These are phyloP conservation scores for Penstemon newberryi DNA, from an alignment of 257 asterid species.

Conservation along the genomic window DNA sequence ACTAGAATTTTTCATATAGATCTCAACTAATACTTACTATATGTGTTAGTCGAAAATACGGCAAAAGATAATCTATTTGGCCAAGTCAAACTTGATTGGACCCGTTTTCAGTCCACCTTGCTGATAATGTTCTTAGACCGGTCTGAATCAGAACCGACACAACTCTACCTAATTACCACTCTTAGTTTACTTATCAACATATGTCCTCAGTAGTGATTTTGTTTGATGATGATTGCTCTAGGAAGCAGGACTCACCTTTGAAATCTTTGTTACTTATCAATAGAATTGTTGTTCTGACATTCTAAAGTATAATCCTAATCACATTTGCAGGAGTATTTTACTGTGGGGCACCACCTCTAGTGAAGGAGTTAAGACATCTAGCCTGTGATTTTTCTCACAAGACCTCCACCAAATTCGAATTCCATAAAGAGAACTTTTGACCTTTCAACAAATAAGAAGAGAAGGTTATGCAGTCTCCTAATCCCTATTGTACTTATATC, in stretches of 20 bases:
- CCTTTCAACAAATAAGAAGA: constrained; percentile 3
- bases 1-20: background rate
- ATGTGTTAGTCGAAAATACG: background rate
- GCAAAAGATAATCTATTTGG: too few relatives aligned
- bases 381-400: constrained; percentile 74
- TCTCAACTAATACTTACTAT: background rate
- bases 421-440: constrained; percentile 89
- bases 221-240: background rate
- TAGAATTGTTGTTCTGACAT: background rate
- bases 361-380: constrained; percentile 56
- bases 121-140: too few relatives aligned
- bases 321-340: constrained; percentile 77
- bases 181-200: too few relatives aligned
- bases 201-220: constrained; percentile 17
- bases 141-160: too few relatives aligned
- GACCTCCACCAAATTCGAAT: constrained; percentile 77
- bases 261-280: background rate
- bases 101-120: too few relatives aligned
- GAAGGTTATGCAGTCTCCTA: constrained; percentile 4
- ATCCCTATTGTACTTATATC: constrained; percentile 5
- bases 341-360: constrained; percentile 89
- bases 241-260: background rate
- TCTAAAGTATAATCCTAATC: background rate
- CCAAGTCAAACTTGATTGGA: too few relatives aligned
- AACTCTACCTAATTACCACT: too few relatives aligned